Percentiles rank a stretch among this genome's conserved stretches.
Conservation (phyloP, 2,329 filamentous ascomycete species). For the Calonectria ilicicola region DNA sequence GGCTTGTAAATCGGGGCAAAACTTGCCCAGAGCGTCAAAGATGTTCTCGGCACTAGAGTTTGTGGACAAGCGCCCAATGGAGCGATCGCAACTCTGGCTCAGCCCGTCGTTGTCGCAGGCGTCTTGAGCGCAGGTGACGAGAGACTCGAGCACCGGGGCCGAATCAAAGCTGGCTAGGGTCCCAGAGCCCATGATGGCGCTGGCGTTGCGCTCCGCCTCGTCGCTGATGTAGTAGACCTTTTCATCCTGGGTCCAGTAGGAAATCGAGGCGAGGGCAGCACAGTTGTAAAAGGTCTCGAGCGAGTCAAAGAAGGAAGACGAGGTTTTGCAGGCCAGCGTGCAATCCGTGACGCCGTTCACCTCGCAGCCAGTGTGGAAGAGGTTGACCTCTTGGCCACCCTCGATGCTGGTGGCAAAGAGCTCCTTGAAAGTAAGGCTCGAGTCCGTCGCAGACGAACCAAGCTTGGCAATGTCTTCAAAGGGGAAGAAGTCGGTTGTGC, state of each 20-base stretch:
- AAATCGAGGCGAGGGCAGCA: conserved; percentile 49
- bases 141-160: conserved; percentile 45
- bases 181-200: conserved; percentile 49
- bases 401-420: conserved; percentile 49
- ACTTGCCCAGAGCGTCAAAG: conserved; percentile 49
- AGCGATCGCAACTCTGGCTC: conserved; percentile 45
- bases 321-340: conserved; percentile 47
- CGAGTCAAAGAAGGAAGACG: conserved; percentile 47
- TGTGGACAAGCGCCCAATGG: conserved; percentile 42
- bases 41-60: conserved; percentile 45
- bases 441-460: conserved; percentile 39
- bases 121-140: conserved; percentile 50
- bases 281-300: conserved; percentile 55
- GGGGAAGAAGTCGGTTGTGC: conserved; percentile 51
- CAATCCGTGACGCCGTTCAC: conserved; percentile 47
- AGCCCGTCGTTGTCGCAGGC: conserved; percentile 50
- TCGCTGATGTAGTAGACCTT: conserved; percentile 45
- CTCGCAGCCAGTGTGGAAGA: conserved; percentile 49
- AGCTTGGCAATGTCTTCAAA: conserved; percentile 51
- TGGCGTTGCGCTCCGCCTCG: conserved; percentile 52
- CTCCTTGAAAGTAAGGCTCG: conserved; percentile 47
- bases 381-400: conserved; percentile 46
- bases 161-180: conserved; percentile 47
- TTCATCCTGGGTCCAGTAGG: conserved; percentile 48
- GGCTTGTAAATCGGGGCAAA: conserved; percentile 51